Evolutionary conservation across 768 basidiomycete species (phyloP).

Genomic region (Lactarius hengduanensis): DNA sequence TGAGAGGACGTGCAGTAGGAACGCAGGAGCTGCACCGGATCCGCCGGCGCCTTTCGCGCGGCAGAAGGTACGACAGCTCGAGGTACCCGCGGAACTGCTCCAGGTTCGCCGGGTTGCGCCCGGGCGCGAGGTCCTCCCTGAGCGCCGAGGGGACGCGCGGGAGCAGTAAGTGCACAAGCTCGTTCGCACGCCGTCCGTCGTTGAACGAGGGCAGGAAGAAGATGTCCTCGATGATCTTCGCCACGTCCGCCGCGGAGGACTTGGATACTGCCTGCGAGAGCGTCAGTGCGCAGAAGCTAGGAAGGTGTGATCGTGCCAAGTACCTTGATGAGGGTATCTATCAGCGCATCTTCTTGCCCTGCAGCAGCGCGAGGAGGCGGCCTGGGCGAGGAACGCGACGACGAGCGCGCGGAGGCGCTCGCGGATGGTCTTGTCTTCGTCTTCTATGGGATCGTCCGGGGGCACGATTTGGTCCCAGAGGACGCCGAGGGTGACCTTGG

Average conservation of each 20-base stretch:
- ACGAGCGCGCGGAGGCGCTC: constrained; percentile 59
- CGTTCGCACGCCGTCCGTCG: too few species aligned
- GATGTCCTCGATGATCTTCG: too few species aligned
- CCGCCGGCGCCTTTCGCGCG: constrained; percentile 42
- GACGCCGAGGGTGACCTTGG: constrained; percentile 58
- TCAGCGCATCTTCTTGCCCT: constrained; percentile 48
- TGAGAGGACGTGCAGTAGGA: constrained; percentile 48
- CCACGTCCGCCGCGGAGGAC: too few species aligned
- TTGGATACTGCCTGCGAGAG: too few species aligned
- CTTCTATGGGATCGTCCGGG: constrained; percentile 49
- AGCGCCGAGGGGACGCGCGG: too few species aligned
- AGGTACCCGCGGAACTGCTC: constrained; percentile 40
- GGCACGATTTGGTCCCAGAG: constrained; percentile 66
- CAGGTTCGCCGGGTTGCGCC: too few species aligned
- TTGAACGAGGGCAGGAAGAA: too few species aligned
- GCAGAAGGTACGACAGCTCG: constrained; percentile 45
- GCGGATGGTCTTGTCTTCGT: constrained; percentile 57
- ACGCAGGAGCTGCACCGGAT: constrained; percentile 48
- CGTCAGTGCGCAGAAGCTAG: background rate
- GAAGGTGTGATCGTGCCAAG: background rate
- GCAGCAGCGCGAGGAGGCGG: constrained; percentile 47
- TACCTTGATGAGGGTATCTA: constrained; percentile 52
- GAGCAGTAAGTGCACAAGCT: too few species aligned
- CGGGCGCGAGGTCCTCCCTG: too few species aligned
- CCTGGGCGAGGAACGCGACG: constrained; percentile 54